Base-by-base conservation (phyloP, 1,284 basidiomycete genomes). In the Fomes fomentarius region DNA sequence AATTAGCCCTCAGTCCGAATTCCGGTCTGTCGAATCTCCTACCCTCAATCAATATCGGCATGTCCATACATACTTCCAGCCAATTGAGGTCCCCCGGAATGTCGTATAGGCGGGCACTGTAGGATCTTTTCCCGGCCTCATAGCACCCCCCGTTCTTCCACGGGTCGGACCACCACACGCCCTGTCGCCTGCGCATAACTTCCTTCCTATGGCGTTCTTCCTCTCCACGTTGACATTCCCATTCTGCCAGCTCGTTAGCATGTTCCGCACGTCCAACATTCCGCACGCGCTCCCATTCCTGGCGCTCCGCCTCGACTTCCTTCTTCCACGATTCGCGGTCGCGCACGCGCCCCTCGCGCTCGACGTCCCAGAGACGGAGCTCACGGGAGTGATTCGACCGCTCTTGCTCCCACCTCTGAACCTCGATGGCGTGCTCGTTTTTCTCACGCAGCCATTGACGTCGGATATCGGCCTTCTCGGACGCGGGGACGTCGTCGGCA, bases 151-250 rank as follows among this genome's bases (percentile, higher is more conserved):
- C 15, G 35, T 54, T 47, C 14, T 51, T 58, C 33, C 46, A 50
- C 21, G 56, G 50, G 37, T 55, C 51, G 8, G 54, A 53, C 62
- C 62, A 65, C 31, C 52, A 51, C 30, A 62, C 52, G 22, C 60
- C 60, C 47, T 58, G 43, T 24, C 57, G 52, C 28, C 39, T 52
- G 9, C 56, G 53, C 45, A 43, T 44, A 15, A 62, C 41, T 42
- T 63, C 57, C 46, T 51, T 47, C 40, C 52, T 55, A 17, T 49
- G 58, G 7, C 37, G 47, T 11, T 50, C 47, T 33, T 63, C 61
- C 19, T 52, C 46, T 26, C 25, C 25, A 15, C 46, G 54, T 28
- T 33, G 17, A 4, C 30, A 37, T 1, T 41, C 48, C 53, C 44
- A 54, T 11, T 38, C 28, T 17, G 33, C 34, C 4, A 11, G 38